Base-by-base conservation (phyloP, 352 stramenopile genomes). In the Phytophthora nicotianae region DNA sequence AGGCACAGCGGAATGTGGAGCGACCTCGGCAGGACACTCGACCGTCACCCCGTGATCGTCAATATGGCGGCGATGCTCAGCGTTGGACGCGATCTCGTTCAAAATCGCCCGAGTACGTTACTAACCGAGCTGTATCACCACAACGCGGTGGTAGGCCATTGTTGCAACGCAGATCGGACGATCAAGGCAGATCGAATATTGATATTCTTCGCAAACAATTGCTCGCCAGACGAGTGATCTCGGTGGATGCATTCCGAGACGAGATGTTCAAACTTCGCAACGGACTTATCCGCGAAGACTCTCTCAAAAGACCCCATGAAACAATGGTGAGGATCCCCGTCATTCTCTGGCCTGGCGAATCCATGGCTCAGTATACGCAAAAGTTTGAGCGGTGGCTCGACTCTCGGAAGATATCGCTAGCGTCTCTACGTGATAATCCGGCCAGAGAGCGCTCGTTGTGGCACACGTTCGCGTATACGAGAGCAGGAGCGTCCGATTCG, bases 331-430 rank as follows among this genome's bases (percentile, higher is more conserved):
- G 67, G 5, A 59, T 75, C 21, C 62, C 67, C 0, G 24, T 71
- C 8, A 24, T 68, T 33, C 13, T 71, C 8, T 58, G 56, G 62
- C 47, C 61, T 21, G 50, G 62, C 23, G 67, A 75, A 49, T 56
- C 56, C 3, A 64, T 75, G 58, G 17, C 32, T 21, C 51, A 65
- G 41, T 75, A 75, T 27, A 60, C 48, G 4, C 50, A 68, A 40
- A 62, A 68, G 27, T 71, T 71, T 26, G 48, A 71, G 16, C 46
- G 55, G 21, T 75, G 67, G 67, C 56, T 75, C 5, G 48, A 64
- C 4, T 65, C 62, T n/a, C 67, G 62, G 19, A 54, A 46, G 23
- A 29, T 58, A 16, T 27, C 41, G 17, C 21, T 68, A 24, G 19
- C 42, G n/a, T 71, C 47, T 20, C 26, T 75, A 13, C 56, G 50